Evolutionary conservation across 768 basidiomycete species (phyloP), one percentile per base, ranked within the genome.

Genomic region (Lactarius sanguifluus): DNA sequence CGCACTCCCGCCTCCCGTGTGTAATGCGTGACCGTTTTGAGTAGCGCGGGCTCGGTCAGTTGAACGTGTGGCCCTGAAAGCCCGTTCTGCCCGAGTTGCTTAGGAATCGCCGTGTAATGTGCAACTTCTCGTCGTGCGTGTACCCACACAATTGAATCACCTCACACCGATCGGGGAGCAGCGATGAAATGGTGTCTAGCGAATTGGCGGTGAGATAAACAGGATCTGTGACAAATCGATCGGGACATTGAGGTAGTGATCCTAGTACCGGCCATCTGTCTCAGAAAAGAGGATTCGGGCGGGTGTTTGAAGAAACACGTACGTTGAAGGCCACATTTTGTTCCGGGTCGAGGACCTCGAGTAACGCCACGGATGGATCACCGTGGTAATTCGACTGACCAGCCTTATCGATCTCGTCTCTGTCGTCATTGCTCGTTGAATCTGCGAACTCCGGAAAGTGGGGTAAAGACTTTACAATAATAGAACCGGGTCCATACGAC

Each of bases 1-100:
- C 96, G 86, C n/a, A 98, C 95, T 40, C 96, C 96, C 0, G 95
- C 93, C 76, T 98, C 95, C 7, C 92, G 82, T 2, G 95, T 96
- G 72, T 94, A 96, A 25, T 86, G 81, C 1, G 88, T 90, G 23
- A 90, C 87, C 59, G 96, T 83, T 59, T 85, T 83, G 62, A 88
- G 76, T 36, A 96, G 75, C 0, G 89, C 87, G 12, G 86, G 85
- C 59, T 93, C 88, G 0, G 86, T 86, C 52, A 97, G 77, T 28
- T 78, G 75, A 34, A 96, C 78, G 32, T 89, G 86, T 1, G 81
- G 78, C 0, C 81, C 77, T 8, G 83, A 76, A 59, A 97, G 80
- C 0, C 90, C 93, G 71, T 96, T 95, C 8, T 90, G 87, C 34
- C 75, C 76, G 47, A 96, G 80, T 75, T 96, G 95, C 75, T 96